These are phyloP conservation scores for Myriosclerotinia scirpicola DNA, from an alignment of 2,329 filamentous ascomycete species.

Conservation along the genomic window DNA sequence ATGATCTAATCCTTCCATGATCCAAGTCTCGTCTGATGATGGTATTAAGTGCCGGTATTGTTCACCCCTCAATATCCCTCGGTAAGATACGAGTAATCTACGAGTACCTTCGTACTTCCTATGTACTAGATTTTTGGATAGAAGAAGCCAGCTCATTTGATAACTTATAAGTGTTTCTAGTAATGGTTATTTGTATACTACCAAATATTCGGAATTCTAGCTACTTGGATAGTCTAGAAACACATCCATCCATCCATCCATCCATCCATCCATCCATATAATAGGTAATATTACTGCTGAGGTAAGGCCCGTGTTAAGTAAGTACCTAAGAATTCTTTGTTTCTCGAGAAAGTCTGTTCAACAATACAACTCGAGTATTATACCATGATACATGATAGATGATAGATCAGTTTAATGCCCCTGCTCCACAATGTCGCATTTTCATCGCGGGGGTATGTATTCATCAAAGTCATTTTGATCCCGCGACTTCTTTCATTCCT, in stretches of 20 bases:
- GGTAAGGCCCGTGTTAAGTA: background rate
- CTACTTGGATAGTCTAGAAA: too few species aligned
- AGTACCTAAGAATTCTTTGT: background rate
- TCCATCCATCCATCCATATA: too few species aligned
- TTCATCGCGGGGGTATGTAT: background rate
- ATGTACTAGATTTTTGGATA: background rate
- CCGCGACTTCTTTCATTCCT: background rate
- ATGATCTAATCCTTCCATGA: background rate
- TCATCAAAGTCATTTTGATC: too few species aligned
- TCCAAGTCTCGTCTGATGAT: background rate
- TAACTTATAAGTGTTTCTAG: too few species aligned
- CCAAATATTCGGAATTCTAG: too few species aligned
- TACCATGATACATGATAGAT: too few species aligned
- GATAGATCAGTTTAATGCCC: slow-evolving; percentile 5
- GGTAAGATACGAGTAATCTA: background rate
- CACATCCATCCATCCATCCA: too few species aligned
- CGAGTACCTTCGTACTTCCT: background rate
- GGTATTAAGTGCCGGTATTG: background rate
- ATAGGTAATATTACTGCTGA: background rate
- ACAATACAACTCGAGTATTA: too few species aligned
- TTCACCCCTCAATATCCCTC: slow-evolving; percentile 9
- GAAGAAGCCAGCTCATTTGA: background rate
- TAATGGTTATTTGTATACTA: background rate
- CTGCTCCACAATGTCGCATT: slow-evolving; percentile 8
- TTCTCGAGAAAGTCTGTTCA: background rate